These are phyloP conservation scores for Coprinellus micaceus DNA, from an alignment of 768 basidiomycete genomes.

Conservation along the genomic window DNA sequence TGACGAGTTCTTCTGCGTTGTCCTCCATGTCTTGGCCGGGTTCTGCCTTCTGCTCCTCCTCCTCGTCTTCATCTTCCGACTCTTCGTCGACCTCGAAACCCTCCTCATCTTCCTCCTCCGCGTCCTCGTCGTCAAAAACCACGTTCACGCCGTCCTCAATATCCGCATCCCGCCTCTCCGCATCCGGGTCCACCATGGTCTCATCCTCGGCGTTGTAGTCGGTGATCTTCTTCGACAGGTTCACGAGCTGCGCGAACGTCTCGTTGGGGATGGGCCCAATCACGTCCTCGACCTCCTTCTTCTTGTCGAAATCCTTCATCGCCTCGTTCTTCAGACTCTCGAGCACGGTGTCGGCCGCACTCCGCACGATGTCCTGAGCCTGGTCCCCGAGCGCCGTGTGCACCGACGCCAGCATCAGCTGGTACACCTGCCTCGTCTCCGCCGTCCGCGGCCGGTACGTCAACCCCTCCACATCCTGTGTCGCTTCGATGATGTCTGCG, in stretches of 20 bases:
- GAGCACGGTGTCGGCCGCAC: constrained; percentile 89
- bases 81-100: constrained; percentile 85
- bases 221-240: constrained; percentile 89
- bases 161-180: constrained; percentile 78
- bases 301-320: constrained; percentile 96
- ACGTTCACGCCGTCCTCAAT: constrained; percentile 98
- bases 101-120: constrained; percentile 89
- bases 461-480: constrained; percentile 89
- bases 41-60: constrained; percentile 33
- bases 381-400: constrained; percentile 88
- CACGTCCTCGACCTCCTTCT: constrained; percentile 84
- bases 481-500: constrained; percentile 90
- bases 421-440: constrained; percentile 93
- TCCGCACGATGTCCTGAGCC: constrained; percentile 92
- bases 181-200: constrained; percentile 69
- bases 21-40: constrained; percentile 41
- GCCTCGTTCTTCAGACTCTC: constrained; percentile 85
- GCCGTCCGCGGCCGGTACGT: constrained; percentile 90
- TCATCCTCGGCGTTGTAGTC: constrained; percentile 93
- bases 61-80: constrained; percentile 58
- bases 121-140: constrained; percentile 95
- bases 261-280: constrained; percentile 66
- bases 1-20: constrained; percentile 68
- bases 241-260: constrained; percentile 77
- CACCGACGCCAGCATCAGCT: constrained; percentile 80